A percentile compares a stretch with the other conserved stretches of the same genome.
Evolutionary conservation across 1,139 yeast species (phyloP).

Genomic region (Hyphopichia buzzinii): DNA sequence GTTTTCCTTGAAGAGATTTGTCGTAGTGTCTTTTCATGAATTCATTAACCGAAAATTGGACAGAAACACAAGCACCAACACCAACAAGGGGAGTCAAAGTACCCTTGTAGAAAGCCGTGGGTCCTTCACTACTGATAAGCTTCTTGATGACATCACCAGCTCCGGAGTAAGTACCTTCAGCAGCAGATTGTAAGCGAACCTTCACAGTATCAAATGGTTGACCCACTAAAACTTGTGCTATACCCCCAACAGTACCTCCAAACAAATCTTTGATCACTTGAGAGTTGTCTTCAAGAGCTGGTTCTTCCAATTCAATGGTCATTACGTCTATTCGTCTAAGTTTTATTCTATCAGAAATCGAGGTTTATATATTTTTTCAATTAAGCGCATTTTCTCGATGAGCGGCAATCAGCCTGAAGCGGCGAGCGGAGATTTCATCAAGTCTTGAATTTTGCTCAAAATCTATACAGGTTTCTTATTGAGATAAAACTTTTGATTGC

Average conservation of each 20-base stretch:
- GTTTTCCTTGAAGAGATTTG: slow-evolving; percentile 37
- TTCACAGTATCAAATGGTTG: slow-evolving; percentile 96
- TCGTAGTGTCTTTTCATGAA: slow-evolving; percentile 79
- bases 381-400: too few species aligned
- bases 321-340: slow-evolving; percentile 20
- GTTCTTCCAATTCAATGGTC: slow-evolving; percentile 49
- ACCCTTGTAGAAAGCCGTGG: slow-evolving; percentile 82
- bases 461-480: too few species aligned
- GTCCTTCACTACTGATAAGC: slow-evolving; percentile 72
- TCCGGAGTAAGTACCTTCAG: slow-evolving; percentile 71
- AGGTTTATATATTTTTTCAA: too few species aligned
- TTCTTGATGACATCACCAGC: slow-evolving; percentile 75
- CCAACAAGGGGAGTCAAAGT: slow-evolving; percentile 83
- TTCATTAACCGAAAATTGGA: slow-evolving; percentile 81
- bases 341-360: too few species aligned
- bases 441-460: too few species aligned
- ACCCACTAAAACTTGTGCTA: slow-evolving; percentile 92
- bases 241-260: slow-evolving; percentile 93
- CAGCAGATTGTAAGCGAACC: slow-evolving; percentile 84
- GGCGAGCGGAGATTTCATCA: too few species aligned
- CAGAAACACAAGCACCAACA: slow-evolving; percentile 91
- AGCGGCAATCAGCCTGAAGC: too few species aligned
- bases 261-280: slow-evolving; percentile 78
- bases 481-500: too few species aligned
- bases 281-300: slow-evolving; percentile 33